These are phyloP conservation scores for Aureobasidium uvarum DNA, from an alignment of 2,329 filamentous ascomycete species.

Conservation along the genomic window DNA sequence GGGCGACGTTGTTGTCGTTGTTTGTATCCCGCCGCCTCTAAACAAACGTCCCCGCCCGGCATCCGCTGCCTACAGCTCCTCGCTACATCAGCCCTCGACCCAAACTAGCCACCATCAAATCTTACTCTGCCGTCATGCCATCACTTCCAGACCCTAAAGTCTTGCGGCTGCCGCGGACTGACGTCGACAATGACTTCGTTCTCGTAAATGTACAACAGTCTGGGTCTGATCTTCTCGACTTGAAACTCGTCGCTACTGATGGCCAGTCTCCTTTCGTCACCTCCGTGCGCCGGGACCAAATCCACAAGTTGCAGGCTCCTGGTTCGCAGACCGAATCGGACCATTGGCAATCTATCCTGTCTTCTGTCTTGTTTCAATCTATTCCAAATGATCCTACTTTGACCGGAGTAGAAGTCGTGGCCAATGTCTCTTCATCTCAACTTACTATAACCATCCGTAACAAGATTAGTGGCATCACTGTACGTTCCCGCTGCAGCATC, in stretches of 20 bases:
- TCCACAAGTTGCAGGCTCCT: conserved; percentile 54
- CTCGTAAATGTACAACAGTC: conserved; percentile 59
- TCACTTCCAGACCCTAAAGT: conserved; percentile 40
- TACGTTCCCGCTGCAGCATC: conserved; percentile 41
- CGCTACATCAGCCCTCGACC: conserved; percentile 7
- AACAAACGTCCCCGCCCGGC: conserved; percentile 21
- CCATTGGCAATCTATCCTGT: conserved; percentile 67
- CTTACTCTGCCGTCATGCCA: conserved; percentile 29
- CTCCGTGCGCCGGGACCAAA: conserved; percentile 59
- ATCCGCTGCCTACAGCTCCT: background rate
- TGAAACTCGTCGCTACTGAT: conserved; percentile 68
- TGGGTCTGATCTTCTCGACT: conserved; percentile 57
- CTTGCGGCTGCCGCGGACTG: conserved; percentile 58
- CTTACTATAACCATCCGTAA: conserved; percentile 65
- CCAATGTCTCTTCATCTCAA: conserved; percentile 49
- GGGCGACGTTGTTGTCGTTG: conserved; percentile 12
- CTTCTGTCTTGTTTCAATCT: conserved; percentile 54
- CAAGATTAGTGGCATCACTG: conserved; percentile 66
- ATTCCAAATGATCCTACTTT: conserved; percentile 45
- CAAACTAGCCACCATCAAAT: conserved; percentile 26
- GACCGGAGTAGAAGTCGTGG: conserved; percentile 58
- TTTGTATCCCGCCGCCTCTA: conserved; percentile 25
- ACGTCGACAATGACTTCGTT: conserved; percentile 47
- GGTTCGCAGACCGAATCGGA: conserved; percentile 56
- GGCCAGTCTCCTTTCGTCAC: conserved; percentile 59